Conservation (phyloP, 2,329 filamentous ascomycete species). For the Pyrenophora tritici-repentis region DNA sequence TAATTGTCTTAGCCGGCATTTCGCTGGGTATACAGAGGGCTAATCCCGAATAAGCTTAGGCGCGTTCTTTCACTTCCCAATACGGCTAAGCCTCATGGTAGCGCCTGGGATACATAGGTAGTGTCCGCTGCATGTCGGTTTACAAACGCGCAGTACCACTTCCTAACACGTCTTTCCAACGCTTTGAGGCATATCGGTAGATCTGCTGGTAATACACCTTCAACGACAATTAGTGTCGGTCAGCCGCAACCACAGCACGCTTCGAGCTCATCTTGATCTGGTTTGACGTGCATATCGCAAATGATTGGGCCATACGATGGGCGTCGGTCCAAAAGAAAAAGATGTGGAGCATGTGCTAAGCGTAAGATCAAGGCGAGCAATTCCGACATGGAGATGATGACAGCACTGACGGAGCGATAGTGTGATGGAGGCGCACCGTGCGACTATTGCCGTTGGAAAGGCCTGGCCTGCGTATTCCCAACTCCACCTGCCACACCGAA, state of each 20-base stretch:
- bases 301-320: constrained; percentile 34
- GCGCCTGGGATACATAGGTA: background rate
- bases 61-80: constrained; percentile 26
- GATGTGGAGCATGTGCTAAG: constrained; percentile 32
- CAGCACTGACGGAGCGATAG: constrained; percentile 12
- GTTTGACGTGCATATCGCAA: constrained; percentile 13
- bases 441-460: constrained; percentile 23
- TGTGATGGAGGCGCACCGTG: constrained; percentile 33
- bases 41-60: constrained; percentile 15
- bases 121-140: background rate
- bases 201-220: background rate
- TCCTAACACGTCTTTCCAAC: background rate
- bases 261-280: background rate
- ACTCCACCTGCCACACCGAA: constrained; percentile 4
- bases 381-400: background rate
- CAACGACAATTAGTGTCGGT: background rate
- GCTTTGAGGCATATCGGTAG: too few species aligned
- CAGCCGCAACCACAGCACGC: background rate
- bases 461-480: constrained; percentile 18
- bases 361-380: constrained; percentile 31
- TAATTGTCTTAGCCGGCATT: background rate
- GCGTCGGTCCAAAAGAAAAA: constrained; percentile 33
- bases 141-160: constrained; percentile 1
- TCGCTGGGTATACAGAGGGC: background rate
- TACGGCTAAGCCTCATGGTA: constrained; percentile 11